Evolutionary conservation across 768 basidiomycete genomes (phyloP).

Genomic region (Leccinum imitatum): DNA sequence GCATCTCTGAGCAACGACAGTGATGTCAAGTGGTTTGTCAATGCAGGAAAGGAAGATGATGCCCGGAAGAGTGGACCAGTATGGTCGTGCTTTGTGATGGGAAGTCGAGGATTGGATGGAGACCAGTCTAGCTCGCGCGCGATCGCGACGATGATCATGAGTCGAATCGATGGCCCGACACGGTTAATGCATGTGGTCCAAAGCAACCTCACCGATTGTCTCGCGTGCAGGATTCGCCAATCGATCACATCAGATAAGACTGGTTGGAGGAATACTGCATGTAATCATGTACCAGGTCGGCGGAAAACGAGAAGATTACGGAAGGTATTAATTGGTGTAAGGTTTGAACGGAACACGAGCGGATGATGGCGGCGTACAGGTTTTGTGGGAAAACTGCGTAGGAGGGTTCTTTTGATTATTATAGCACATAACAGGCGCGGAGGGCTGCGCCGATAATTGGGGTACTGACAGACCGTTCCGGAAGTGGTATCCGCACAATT

Average conservation of each 20-base stretch:
- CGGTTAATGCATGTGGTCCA: background rate
- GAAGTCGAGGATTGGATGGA: background rate
- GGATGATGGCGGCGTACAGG: constrained; percentile 5
- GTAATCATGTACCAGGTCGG: background rate
- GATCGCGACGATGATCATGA: background rate
- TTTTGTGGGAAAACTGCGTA: constrained; percentile 9
- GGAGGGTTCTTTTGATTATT: constrained; percentile 8
- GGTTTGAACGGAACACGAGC: constrained; percentile 5
- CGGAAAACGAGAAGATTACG: constrained; percentile 1
- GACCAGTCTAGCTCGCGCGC: background rate
- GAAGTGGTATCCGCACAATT: background rate
- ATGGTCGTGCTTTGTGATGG: background rate
- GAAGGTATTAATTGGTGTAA: background rate
- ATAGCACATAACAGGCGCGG: constrained; percentile 4
- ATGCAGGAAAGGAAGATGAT: constrained; percentile 7
- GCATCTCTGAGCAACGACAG: background rate
- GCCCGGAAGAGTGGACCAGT: constrained; percentile 2
- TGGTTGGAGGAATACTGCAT: background rate
- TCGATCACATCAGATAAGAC: constrained; percentile 16
- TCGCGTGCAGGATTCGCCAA: constrained; percentile 2
- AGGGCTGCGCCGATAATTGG: constrained; percentile 3
- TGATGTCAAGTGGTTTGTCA: background rate
- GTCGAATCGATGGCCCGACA: background rate
- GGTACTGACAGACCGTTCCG: background rate
- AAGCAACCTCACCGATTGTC: background rate